phyloP scores from a whole-genome alignment of 164 flowering plant species.

The Akebia trifoliata region DNA sequence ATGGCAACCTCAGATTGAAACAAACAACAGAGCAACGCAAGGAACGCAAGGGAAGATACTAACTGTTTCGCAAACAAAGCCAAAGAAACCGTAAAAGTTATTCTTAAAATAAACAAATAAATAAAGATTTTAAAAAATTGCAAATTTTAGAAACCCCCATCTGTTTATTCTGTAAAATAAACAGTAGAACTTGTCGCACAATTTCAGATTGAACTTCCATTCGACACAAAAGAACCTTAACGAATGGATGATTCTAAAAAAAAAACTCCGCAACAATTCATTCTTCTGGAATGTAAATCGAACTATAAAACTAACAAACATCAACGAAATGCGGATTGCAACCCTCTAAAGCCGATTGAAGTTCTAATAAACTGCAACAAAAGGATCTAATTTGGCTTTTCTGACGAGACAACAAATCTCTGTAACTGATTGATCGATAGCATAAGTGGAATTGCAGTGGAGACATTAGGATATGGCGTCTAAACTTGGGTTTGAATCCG shows the following conservation, averaged over 20 bases:
- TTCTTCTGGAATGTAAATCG: conserved; percentile 43
- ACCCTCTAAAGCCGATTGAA: conserved; percentile 80
- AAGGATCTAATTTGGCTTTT: conserved; percentile 36
- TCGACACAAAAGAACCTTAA: conserved; percentile 66
- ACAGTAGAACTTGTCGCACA: conserved; percentile 55
- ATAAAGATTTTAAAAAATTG: conserved; percentile 63
- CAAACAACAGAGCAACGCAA: conserved; percentile 62
- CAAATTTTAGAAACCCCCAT: conserved; percentile 50
- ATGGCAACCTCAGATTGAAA: conserved; percentile 48
- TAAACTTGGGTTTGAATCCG: conserved; percentile 45
- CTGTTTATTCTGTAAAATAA: conserved; percentile 39
- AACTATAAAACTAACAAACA: conserved; percentile 61
- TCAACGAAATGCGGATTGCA: conserved; percentile 38
- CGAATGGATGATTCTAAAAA: conserved; percentile 63
- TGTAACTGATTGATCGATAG: conserved; percentile 78
- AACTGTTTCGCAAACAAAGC: conserved; percentile 45
- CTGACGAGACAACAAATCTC: conserved; percentile 74
- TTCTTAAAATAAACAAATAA: conserved; percentile 48
- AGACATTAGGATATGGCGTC: conserved; percentile 63
- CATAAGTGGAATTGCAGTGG: conserved; percentile 47
- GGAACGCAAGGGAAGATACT: conserved; percentile 44
- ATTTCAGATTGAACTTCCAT: conserved; percentile 64
- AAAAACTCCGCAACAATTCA: conserved; percentile 23
- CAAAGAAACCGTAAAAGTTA: conserved; percentile 35
- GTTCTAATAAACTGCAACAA: conserved; percentile 60